Evolutionary conservation across 306 rosid species (phyloP), one percentile per base, ranked within the genome.

Genomic region (Purshia tridentata): DNA sequence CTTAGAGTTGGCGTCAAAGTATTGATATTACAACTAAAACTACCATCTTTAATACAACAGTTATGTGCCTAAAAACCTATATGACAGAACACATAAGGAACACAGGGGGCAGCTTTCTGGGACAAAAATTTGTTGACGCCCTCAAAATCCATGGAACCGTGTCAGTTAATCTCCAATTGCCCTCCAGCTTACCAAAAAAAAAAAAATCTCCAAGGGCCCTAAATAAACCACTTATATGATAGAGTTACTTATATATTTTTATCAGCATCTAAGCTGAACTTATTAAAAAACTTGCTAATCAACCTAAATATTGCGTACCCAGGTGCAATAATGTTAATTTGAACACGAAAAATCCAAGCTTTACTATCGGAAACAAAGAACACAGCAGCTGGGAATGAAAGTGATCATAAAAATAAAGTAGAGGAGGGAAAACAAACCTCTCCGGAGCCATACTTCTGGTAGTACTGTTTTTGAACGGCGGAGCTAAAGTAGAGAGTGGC

Each of bases 401-500:
- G 3, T 37, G 42, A 9, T 22, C 22, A 73, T 5, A 18, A 46
- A 37, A 69, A 73, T 0, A 19, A 56, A 63, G 22, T 60, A 9
- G 5, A 41, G 41, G 12, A 4, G 14, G 46, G 61, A 66, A 48
- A 74, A 78, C 81, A 58, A 70, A 90, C 91, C 98, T 92, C 69
- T 13, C 78, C 79, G 6, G 57, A 53, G 63, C 96, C 98, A 9
- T 86, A 92, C 73, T 88, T 86, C 35, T 85, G 72, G 12, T 37
- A 74, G 77, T 92, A 90, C 63, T 92, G 94, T 18, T 82, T 77
- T 64, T 92, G 96, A 77, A 92, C 72, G 16, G 79, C 68, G 22
- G 94, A 72, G 78, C 94, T 92, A 54, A 92, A 90, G 89, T 77
- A 92, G 69, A 92, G 77, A 77, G 89, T 77, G 9, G 87, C 79